phyloP scores from a whole-genome alignment of 306 rosid genomes.

The Gastrolobium bilobum region DNA sequence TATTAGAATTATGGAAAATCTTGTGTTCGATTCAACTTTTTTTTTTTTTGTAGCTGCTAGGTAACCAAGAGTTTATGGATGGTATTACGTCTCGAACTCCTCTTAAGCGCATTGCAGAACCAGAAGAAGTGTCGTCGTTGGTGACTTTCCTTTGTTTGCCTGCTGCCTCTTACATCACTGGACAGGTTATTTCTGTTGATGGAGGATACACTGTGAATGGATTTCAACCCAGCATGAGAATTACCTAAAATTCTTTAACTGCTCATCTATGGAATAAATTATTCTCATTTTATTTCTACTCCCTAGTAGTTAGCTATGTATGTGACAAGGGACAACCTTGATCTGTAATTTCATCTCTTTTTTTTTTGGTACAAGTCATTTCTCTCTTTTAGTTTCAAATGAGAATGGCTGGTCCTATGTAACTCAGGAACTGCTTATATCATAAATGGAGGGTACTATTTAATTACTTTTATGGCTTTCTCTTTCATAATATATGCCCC shows the following conservation, averaged over 20 bases:
- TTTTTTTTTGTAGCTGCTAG: constrained; percentile 59
- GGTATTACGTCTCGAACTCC: constrained; percentile 66
- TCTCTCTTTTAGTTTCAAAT: background rate
- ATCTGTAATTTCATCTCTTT: background rate
- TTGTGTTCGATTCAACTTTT: background rate
- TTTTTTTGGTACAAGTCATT: no score
- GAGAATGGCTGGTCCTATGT: background rate
- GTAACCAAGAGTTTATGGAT: constrained; percentile 58
- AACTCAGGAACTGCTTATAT: background rate
- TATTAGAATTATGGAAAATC: background rate
- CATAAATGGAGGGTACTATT: background rate
- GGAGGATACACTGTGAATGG: constrained; percentile 83
- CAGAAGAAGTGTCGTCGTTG: constrained; percentile 79
- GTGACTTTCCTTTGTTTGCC: constrained; percentile 85
- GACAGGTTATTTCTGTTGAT: constrained; percentile 79
- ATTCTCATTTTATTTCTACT: constrained; percentile 34
- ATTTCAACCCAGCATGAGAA: constrained; percentile 60
- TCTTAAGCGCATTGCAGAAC: constrained; percentile 70
- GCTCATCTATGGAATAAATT: background rate
- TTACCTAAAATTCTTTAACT: constrained; percentile 39
- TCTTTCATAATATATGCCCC: background rate
- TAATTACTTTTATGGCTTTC: background rate
- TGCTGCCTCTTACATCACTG: constrained; percentile 90
- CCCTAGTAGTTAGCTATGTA: background rate
- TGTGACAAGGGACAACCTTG: constrained; percentile 16